These are phyloP conservation scores for Serendipita sp. DNA, from an alignment of 768 basidiomycete genomes.

Conservation along the genomic window DNA sequence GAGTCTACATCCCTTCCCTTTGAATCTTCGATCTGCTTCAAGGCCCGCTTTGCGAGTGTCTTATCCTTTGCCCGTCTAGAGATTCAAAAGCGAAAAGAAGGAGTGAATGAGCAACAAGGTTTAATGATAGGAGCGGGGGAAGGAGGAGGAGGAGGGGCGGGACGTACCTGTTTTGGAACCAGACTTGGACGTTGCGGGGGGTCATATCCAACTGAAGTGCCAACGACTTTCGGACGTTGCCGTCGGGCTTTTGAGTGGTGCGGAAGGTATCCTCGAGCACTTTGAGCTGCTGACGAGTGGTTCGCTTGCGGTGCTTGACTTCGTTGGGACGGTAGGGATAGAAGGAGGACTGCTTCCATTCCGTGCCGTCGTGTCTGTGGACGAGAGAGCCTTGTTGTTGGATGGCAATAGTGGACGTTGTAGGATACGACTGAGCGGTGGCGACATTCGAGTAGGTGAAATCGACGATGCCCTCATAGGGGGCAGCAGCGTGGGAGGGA, in stretches of 20 bases:
- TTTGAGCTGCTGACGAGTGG: conserved; percentile 75
- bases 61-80: conserved; percentile 75
- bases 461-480: conserved; percentile 2
- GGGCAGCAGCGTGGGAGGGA: background rate
- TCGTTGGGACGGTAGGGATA: conserved; percentile 83
- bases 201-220: conserved; percentile 81
- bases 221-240: conserved; percentile 54
- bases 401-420: background rate
- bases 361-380: background rate
- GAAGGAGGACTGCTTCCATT: conserved; percentile 24
- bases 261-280: conserved; percentile 79
- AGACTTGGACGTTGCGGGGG: conserved; percentile 87
- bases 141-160: conserved; percentile 9
- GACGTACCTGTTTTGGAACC: conserved; percentile 74
- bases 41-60: conserved; percentile 36
- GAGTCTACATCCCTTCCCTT: background rate
- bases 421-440: background rate
- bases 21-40: background rate
- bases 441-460: background rate
- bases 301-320: conserved; percentile 88
- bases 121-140: conserved; percentile 9
- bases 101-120: conserved; percentile 10
- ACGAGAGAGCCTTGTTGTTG: background rate
- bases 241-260: conserved; percentile 81
- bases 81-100: conserved; percentile 4